Conservation (phyloP, 2,329 filamentous ascomycete species). For the Epichloe brachyelytri region DNA sequence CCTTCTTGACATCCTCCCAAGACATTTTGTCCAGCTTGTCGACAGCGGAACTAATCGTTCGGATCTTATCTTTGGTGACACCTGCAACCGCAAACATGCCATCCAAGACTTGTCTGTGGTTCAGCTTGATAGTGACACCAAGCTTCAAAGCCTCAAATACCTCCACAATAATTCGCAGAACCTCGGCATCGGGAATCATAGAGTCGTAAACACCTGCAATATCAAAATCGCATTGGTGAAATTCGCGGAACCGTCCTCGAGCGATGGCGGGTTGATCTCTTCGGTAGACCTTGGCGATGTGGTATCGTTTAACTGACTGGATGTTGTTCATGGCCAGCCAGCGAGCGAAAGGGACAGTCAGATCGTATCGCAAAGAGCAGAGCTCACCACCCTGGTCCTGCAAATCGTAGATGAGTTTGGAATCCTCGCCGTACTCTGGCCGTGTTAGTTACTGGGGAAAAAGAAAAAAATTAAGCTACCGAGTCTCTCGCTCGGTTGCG, state of each 20-base stretch:
- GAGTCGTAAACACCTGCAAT: constrained; percentile 79
- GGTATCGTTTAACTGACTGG: constrained; percentile 81
- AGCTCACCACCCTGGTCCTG: constrained; percentile 75
- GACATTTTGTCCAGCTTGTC: constrained; percentile 92
- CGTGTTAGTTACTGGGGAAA: background rate
- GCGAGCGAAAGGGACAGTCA: constrained; percentile 82
- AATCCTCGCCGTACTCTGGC: constrained; percentile 72
- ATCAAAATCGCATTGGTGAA: constrained; percentile 96
- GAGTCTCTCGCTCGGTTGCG: background rate
- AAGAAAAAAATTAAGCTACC: background rate
- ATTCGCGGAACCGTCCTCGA: constrained; percentile 88
- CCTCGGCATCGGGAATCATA: constrained; percentile 87
- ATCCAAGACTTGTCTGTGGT: constrained; percentile 88
- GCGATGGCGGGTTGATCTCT: constrained; percentile 50
- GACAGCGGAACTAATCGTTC: constrained; percentile 81
- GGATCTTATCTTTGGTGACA: constrained; percentile 74
- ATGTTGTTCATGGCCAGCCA: constrained; percentile 88
- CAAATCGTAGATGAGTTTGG: constrained; percentile 81
- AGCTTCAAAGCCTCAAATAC: constrained; percentile 69
- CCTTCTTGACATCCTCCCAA: constrained; percentile 79
- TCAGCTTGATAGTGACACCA: constrained; percentile 78
- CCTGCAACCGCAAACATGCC: constrained; percentile 86
- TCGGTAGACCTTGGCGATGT: constrained; percentile 74
- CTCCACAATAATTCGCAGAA: constrained; percentile 71
- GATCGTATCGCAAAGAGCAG: constrained; percentile 66